Base-by-base conservation (phyloP, 768 basidiomycete genomes). In the Leccinum incarnatum region DNA sequence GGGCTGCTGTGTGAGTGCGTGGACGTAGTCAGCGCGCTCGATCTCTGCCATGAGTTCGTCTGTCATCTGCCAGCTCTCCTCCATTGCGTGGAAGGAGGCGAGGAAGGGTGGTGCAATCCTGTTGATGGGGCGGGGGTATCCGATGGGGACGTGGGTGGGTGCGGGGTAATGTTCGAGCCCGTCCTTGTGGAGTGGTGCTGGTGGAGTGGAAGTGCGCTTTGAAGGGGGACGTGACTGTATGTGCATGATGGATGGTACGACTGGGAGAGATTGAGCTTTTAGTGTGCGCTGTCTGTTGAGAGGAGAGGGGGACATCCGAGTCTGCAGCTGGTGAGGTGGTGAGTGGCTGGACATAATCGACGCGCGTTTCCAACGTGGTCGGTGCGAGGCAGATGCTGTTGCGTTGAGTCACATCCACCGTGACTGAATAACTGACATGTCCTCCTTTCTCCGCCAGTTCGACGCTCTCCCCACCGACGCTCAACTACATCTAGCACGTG, bases 361-460 rank as follows among this genome's bases (percentile, higher is more conserved):
- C 79, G 81, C 83, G 79, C 81, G 84, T 80, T 84, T 83, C 78
- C 84, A 87, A 86, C 85, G 85, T 86, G 85, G 76, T 68, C 40
- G 17, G 9, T 17, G 37, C 72, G 74, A 77, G 75, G 76, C 72
- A 63, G 30, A 32, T 11, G 11, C 30, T 5, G 62, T 11, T 30
- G 29, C 27, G 27, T 29, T 51, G 27, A 53, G 32, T 51, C 29
- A 8, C 30, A 32, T 32, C 30, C 11, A 32, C 30, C 30, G 30
- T 32, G 30, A 32, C 30, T 29, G 29, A 29, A 29, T 8, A 2
- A 29, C 29, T 30, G 30, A 30, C 30, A 50, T 50, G 48, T 25
- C 48, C 48, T 17, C 15, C 65, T 81, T 86, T 60, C 64, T 73
- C 10, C 67, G 74, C 11, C 65, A 83, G 1, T 85, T 80, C 70